Conservation (phyloP, 192 early-diverging fungal species). For the Mortierella alpina region DNA sequence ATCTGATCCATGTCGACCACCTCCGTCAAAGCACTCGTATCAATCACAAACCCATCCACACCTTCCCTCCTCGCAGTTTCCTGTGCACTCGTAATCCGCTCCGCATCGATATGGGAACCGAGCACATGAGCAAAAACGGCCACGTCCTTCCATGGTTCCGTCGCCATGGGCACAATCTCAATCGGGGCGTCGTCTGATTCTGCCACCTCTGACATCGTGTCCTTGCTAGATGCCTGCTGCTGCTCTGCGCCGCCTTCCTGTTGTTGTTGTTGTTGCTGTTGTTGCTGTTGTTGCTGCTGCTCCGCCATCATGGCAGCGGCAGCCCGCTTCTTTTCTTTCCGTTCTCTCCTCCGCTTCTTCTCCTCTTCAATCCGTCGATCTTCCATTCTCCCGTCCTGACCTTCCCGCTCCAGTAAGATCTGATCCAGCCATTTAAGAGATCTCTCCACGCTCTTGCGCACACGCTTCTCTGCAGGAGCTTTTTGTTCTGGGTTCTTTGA, state of each 20-base stretch:
- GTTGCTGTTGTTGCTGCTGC: neutral
- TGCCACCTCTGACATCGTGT: neutral
- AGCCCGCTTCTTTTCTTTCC: conserved; percentile 14
- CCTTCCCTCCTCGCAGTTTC: conserved; percentile 58
- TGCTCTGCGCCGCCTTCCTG: neutral
- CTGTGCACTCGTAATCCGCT: conserved; percentile 56
- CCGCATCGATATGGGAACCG: conserved; percentile 56
- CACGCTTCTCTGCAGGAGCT: conserved; percentile 53
- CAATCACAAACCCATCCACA: conserved; percentile 34
- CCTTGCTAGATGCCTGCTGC: neutral
- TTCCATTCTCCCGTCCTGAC: conserved; percentile 18
- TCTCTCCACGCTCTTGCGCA: conserved; percentile 60
- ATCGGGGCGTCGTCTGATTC: neutral
- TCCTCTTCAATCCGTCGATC: conserved; percentile 27
- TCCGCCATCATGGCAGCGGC: neutral
- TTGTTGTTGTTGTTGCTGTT: conserved; percentile 3
- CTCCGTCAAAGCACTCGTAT: conserved; percentile 13
- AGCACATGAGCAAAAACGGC: conserved; percentile 61
- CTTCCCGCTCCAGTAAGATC: conserved; percentile 25
- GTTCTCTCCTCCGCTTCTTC: conserved; percentile 21
- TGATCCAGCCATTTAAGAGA: conserved; percentile 64
- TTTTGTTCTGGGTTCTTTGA: conserved; percentile 5
- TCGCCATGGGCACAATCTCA: conserved; percentile 2
- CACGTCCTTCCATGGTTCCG: conserved; percentile 31
- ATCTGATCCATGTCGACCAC: conserved; percentile 19